These are phyloP conservation scores for Epicoccum nigrum DNA, from an alignment of 2,329 filamentous ascomycete species.

Conservation along the genomic window DNA sequence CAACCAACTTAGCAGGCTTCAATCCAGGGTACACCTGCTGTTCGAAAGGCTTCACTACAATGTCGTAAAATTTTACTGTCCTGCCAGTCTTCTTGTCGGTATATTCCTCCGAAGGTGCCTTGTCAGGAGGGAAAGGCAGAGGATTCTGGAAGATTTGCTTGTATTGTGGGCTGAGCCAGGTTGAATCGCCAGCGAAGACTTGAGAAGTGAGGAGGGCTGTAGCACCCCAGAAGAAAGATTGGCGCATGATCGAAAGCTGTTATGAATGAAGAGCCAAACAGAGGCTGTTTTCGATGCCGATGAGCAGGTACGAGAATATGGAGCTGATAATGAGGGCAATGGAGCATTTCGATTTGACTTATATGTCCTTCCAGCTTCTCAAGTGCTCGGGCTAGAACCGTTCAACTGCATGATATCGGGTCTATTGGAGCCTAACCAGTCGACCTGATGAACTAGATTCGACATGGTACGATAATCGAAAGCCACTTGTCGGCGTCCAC, in stretches of 20 bases:
- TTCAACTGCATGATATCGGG: background rate
- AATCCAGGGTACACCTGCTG: conserved; percentile 54
- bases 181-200: conserved; percentile 26
- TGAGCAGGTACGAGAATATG: conserved; percentile 19
- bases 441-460: conserved; percentile 2
- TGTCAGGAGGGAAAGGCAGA: conserved; percentile 56
- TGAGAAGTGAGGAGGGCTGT: conserved; percentile 24
- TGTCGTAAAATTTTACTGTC: conserved; percentile 56
- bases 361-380: conserved; percentile 11
- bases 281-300: conserved; percentile 3
- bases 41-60: conserved; percentile 52
- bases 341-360: conserved; percentile 8
- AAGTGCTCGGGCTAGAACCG: background rate
- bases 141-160: conserved; percentile 47
- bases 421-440: conserved; percentile 13
- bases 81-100: conserved; percentile 45
- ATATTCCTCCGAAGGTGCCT: conserved; percentile 30
- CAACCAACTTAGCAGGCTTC: conserved; percentile 51
- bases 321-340: conserved; percentile 2
- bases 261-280: background rate
- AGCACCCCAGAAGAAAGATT: conserved; percentile 19
- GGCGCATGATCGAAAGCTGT: conserved; percentile 20
- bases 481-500: conserved; percentile 4
- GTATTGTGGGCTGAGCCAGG: conserved; percentile 46
- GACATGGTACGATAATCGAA: conserved; percentile 6